Conservation (phyloP, 2,329 filamentous ascomycete genomes). For the Ophiostoma sp. region DNA sequence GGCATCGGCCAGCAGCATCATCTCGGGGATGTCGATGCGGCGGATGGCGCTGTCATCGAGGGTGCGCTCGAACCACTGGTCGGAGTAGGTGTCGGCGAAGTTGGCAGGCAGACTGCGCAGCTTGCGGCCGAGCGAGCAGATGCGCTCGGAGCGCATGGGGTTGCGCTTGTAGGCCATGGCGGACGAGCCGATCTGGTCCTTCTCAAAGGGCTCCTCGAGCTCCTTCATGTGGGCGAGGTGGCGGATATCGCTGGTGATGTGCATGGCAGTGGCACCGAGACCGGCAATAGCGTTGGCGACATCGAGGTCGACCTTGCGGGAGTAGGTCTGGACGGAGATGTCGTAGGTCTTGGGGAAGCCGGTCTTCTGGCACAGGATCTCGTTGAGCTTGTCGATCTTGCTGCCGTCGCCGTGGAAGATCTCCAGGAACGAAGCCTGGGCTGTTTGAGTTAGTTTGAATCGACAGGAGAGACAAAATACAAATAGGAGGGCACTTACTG, state of each 20-base stretch:
- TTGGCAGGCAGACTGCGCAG: slow-evolving; percentile 36
- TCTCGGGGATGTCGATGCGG: slow-evolving; percentile 59
- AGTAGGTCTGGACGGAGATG: slow-evolving; percentile 59
- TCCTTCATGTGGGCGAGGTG: slow-evolving; percentile 56
- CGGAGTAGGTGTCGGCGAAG: slow-evolving; percentile 61
- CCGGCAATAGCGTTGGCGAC: slow-evolving; percentile 76
- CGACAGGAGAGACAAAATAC: background rate
- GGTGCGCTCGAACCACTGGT: slow-evolving; percentile 70
- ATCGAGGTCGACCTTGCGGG: slow-evolving; percentile 71
- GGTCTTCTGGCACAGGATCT: slow-evolving; percentile 50
- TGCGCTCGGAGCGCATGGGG: slow-evolving; percentile 50
- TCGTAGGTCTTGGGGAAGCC: slow-evolving; percentile 51
- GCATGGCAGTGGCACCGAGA: slow-evolving; percentile 72
- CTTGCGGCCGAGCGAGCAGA: slow-evolving; percentile 41
- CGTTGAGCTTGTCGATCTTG: slow-evolving; percentile 52
- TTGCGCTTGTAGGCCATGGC: slow-evolving; percentile 50
- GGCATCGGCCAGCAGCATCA: slow-evolving; percentile 63
- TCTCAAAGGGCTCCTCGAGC: slow-evolving; percentile 78
- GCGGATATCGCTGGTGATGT: slow-evolving; percentile 65
- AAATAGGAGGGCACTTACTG: background rate
- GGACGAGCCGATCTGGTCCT: slow-evolving; percentile 66
- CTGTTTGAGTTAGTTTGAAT: slow-evolving; percentile 32
- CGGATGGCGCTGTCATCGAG: slow-evolving; percentile 72
- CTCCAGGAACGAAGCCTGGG: slow-evolving; percentile 42
- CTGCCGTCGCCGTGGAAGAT: slow-evolving; percentile 45